Conservation (phyloP, 768 basidiomycete genomes). For the Coprinopsis sp. region DNA sequence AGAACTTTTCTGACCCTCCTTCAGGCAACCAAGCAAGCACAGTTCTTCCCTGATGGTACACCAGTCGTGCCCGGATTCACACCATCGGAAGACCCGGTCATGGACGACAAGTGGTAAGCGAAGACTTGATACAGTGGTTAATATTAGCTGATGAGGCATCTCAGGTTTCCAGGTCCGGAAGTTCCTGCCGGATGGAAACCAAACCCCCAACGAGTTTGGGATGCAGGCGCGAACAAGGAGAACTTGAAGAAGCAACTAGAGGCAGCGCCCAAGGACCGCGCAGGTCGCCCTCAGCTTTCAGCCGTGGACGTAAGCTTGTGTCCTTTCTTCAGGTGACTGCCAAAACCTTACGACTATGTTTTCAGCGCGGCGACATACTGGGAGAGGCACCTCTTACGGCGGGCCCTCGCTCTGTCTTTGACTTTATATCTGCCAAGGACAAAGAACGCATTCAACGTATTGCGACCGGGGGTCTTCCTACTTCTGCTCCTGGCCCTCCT, state of each 20-base stretch:
- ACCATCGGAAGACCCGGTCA: conserved; percentile 59
- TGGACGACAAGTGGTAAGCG: conserved; percentile 65
- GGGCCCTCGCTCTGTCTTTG: conserved; percentile 81
- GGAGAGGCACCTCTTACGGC: conserved; percentile 76
- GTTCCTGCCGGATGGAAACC: conserved; percentile 84
- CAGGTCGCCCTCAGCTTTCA: conserved; percentile 43
- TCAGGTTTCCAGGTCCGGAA: conserved; percentile 80
- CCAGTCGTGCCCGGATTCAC: conserved; percentile 73
- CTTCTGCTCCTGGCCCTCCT: conserved; percentile 13
- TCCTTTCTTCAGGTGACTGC: conserved; percentile 1
- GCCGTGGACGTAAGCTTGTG: conserved; percentile 64
- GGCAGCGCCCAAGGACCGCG: neutral
- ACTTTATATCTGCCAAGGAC: conserved; percentile 91
- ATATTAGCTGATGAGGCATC: conserved; percentile 1
- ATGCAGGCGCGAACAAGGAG: conserved; percentile 45
- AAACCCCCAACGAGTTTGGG: conserved; percentile 75
- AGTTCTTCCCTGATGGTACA: conserved; percentile 69
- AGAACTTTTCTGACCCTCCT: conserved; percentile 1
- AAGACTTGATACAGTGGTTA: conserved; percentile 1
- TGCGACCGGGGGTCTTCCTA: conserved; percentile 27
- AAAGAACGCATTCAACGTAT: conserved; percentile 76
- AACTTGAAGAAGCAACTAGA: conserved; percentile 24
- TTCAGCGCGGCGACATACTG: conserved; percentile 73
- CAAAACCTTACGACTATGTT: neutral
- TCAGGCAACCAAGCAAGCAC: conserved; percentile 27